Percentiles rank a stretch among this genome's conserved stretches.
phyloP scores from a whole-genome alignment of 768 basidiomycete species.

The Tylopilus sp. region DNA sequence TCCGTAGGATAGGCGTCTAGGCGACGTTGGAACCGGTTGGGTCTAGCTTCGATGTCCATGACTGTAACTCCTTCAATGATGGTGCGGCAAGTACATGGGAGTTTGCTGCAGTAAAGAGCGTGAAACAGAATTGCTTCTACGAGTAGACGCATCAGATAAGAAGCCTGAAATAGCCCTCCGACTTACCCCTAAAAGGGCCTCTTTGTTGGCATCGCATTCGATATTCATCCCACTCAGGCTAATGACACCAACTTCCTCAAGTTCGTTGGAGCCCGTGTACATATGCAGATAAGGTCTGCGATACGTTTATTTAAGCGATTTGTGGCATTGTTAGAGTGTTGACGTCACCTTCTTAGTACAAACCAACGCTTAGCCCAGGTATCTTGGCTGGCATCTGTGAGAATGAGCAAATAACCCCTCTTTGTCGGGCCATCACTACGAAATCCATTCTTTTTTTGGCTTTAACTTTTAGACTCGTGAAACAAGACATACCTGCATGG shows the following conservation, averaged over 20 bases:
- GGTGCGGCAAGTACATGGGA: conserved; percentile 87
- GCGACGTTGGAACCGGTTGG: conserved; percentile 64
- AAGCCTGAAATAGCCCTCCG: neutral
- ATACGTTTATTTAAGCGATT: conserved; percentile 3
- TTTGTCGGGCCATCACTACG: conserved; percentile 77
- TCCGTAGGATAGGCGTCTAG: conserved; percentile 22
- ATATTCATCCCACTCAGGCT: conserved; percentile 83
- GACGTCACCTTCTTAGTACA: conserved; percentile 71
- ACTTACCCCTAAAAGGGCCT: conserved; percentile 79
- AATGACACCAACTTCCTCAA: conserved; percentile 80
- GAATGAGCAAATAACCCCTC: conserved; percentile 77
- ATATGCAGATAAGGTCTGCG: conserved; percentile 85
- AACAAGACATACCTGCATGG: conserved; percentile 57
- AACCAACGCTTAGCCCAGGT: conserved; percentile 85
- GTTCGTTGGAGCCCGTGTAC: conserved; percentile 79
- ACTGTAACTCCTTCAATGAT: conserved; percentile 74
- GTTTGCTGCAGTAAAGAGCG: conserved; percentile 88
- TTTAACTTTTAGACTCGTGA: neutral
- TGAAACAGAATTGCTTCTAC: conserved; percentile 84
- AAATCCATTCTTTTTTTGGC: neutral
- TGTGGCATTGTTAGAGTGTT: neutral
- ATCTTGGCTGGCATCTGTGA: conserved; percentile 77
- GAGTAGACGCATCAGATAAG: conserved; percentile 4
- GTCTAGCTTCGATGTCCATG: conserved; percentile 84
- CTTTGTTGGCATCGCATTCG: conserved; percentile 83